phyloP scores from a whole-genome alignment of 192 early-diverging fungal species.

The Coemansia sp. region DNA sequence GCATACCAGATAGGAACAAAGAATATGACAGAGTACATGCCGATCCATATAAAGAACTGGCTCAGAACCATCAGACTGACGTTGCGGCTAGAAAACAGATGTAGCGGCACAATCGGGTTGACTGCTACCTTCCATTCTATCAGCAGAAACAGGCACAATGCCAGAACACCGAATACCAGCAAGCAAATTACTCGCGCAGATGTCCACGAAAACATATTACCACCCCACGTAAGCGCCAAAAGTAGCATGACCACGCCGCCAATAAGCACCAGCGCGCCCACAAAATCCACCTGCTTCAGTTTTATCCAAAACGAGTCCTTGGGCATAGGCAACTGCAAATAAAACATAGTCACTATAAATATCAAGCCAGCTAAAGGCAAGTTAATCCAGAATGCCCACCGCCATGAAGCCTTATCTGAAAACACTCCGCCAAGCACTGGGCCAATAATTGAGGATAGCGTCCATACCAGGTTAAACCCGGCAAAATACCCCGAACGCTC shows the following conservation, averaged over 20 bases:
- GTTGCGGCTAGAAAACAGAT: conserved; percentile 57
- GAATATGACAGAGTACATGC: conserved; percentile 58
- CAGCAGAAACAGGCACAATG: conserved; percentile 55
- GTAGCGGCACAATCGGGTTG: conserved; percentile 64
- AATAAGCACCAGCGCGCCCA: conserved; percentile 59
- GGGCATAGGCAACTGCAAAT: conserved; percentile 41
- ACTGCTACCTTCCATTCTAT: conserved; percentile 55
- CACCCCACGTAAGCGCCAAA: conserved; percentile 72
- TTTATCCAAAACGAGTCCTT: conserved; percentile 47
- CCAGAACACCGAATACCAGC: conserved; percentile 49
- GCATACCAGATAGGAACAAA: conserved; percentile 65
- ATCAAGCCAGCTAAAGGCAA: conserved; percentile 47
- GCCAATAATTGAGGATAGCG: conserved; percentile 63
- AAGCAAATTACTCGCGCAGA: conserved; percentile 59
- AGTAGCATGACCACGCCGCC: conserved; percentile 61
- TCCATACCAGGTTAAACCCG: conserved; percentile 59
- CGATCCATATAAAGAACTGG: conserved; percentile 26
- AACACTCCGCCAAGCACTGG: conserved; percentile 70
- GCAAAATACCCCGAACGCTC: conserved; percentile 33
- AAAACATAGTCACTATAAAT: conserved; percentile 32
- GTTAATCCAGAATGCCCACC: conserved; percentile 61
- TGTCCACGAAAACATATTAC: conserved; percentile 67
- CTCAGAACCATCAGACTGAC: conserved; percentile 17
- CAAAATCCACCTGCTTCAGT: conserved; percentile 61
- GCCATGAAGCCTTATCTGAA: conserved; percentile 52